Evolutionary conservation across 345 rosid genomes (phyloP).

Genomic region (Dimocarpus longan): DNA sequence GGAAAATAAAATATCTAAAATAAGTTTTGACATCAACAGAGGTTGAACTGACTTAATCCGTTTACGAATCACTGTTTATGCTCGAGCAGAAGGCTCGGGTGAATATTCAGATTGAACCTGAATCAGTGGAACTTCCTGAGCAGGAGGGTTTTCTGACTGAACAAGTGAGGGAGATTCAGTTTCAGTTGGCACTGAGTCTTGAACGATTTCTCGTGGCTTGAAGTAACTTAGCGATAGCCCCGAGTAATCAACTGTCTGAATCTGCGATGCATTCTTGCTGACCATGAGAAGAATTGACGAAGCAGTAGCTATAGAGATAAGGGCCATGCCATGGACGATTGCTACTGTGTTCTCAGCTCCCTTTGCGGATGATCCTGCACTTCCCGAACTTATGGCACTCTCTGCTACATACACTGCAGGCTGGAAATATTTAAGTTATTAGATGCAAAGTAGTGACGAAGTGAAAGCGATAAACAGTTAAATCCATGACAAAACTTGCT

Average conservation of each 20-base stretch:
- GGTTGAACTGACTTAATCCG: constrained; percentile 9
- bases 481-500: no score
- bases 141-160: constrained; percentile 31
- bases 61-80: constrained; percentile 32
- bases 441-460: background rate
- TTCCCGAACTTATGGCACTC: constrained; percentile 88
- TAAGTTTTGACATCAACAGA: background rate
- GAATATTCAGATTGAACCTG: constrained; percentile 43
- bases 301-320: constrained; percentile 64
- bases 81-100: constrained; percentile 30
- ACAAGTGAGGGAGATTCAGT: constrained; percentile 39
- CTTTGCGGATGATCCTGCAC: constrained; percentile 71
- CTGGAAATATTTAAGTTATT: constrained; percentile 39
- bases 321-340: constrained; percentile 60
- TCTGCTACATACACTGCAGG: constrained; percentile 88
- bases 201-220: constrained; percentile 58
- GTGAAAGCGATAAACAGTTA: no score
- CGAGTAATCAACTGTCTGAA: constrained; percentile 50
- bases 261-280: constrained; percentile 49
- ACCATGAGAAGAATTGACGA: constrained; percentile 74
- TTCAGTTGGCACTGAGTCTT: constrained; percentile 47
- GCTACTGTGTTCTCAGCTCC: constrained; percentile 84
- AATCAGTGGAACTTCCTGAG: constrained; percentile 40
- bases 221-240: constrained; percentile 90
- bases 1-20: no score